Conservation (phyloP, 2,329 filamentous ascomycete species). For the Sphaceloma murrayae region DNA sequence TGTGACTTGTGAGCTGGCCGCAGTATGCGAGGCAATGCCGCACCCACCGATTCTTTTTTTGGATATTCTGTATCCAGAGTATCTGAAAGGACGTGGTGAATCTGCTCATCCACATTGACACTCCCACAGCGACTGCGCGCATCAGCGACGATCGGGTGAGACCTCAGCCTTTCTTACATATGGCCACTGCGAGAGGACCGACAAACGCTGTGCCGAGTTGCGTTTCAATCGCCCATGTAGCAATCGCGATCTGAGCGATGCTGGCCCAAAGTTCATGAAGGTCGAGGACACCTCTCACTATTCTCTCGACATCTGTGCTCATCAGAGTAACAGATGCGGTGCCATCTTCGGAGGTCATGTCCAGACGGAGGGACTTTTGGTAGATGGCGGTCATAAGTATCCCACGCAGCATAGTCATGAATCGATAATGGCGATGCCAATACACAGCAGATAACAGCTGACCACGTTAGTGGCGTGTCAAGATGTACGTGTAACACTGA, state of each 20-base stretch:
- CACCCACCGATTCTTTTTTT: slow-evolving; percentile 3
- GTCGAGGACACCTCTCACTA: not conserved
- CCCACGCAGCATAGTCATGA: slow-evolving; percentile 14
- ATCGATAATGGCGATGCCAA: slow-evolving; percentile 6
- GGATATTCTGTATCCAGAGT: slow-evolving; percentile 7
- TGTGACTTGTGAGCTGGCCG: not conserved
- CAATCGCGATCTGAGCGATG: slow-evolving; percentile 13
- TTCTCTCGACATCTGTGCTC: slow-evolving; percentile 16
- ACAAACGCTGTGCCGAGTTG: slow-evolving; percentile 16
- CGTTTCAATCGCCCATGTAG: slow-evolving; percentile 11
- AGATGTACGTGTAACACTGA: slow-evolving; percentile 20
- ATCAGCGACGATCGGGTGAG: not conserved
- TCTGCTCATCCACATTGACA: not conserved
- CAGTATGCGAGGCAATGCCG: no score
- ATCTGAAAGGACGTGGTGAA: not conserved
- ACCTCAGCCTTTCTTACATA: slow-evolving; percentile 4
- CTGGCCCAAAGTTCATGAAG: slow-evolving; percentile 17
- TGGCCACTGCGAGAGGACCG: slow-evolving; percentile 7
- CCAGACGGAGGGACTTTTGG: slow-evolving; percentile 11
- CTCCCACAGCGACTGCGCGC: not conserved
- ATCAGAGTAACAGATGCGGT: slow-evolving; percentile 11
- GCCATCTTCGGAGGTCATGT: slow-evolving; percentile 5
- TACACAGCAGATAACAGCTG: slow-evolving; percentile 7
- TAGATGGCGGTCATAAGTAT: slow-evolving; percentile 12
- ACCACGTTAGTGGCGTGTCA: not conserved